phyloP scores from a whole-genome alignment of 2,329 filamentous ascomycete genomes.

The Clarireedia homoeocarpa region DNA sequence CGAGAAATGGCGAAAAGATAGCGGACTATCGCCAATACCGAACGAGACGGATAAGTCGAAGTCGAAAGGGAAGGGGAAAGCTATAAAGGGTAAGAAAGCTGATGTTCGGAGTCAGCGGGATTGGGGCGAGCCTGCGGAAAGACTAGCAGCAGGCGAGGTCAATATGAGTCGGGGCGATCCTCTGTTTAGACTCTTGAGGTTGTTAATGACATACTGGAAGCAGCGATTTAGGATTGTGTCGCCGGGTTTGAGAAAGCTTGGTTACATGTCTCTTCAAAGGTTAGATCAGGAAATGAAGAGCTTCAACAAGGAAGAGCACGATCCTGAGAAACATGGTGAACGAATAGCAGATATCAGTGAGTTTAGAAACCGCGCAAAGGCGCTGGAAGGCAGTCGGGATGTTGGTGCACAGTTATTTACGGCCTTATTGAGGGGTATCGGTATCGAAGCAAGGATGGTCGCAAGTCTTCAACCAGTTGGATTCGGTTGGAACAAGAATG shows the following conservation, averaged over 20 bases:
- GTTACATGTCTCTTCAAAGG: slow-evolving; percentile 73
- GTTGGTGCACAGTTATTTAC: slow-evolving; percentile 86
- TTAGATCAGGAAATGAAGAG: slow-evolving; percentile 67
- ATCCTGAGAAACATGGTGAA: slow-evolving; percentile 67
- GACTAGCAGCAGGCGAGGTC: slow-evolving; percentile 59
- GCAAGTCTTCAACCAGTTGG: slow-evolving; percentile 79
- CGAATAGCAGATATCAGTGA: slow-evolving; percentile 56
- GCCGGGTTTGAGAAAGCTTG: slow-evolving; percentile 78
- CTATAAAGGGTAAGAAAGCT: slow-evolving; percentile 32
- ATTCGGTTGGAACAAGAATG: slow-evolving; percentile 82
- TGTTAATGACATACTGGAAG: slow-evolving; percentile 80
- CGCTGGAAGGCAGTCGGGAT: slow-evolving; percentile 75
- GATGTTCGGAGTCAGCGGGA: slow-evolving; percentile 45
- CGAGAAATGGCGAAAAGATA: slow-evolving; percentile 63
- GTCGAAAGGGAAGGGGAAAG: slow-evolving; percentile 31
- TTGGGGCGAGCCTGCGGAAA: slow-evolving; percentile 64
- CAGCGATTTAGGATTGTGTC: slow-evolving; percentile 70
- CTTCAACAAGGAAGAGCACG: slow-evolving; percentile 54
- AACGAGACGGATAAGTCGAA: slow-evolving; percentile 33
- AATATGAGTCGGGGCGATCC: slow-evolving; percentile 82
- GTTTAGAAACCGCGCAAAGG: slow-evolving; percentile 61
- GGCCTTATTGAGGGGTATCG: slow-evolving; percentile 70
- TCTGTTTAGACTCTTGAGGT: slow-evolving; percentile 65
- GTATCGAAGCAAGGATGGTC: slow-evolving; percentile 76
- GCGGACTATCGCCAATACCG: slow-evolving; percentile 45